Base-by-base conservation (phyloP, 768 basidiomycete species). In the Lactarius tabidus region DNA sequence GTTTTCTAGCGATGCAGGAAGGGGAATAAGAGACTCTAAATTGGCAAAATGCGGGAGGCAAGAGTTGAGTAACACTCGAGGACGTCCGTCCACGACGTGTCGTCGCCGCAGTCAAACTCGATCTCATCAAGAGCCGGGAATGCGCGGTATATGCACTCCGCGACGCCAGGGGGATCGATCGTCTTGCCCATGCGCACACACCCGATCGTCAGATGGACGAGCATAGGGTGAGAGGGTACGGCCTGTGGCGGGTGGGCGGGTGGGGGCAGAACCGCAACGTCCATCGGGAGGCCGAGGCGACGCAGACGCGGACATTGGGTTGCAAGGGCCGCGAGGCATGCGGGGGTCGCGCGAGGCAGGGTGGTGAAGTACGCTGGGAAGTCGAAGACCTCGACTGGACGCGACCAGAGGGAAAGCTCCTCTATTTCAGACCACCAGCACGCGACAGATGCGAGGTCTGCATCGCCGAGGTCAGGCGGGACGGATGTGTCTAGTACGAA, bases 381-480 rank as follows among this genome's bases (percentile, higher is more conserved):
- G 58, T 70, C 67, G 45, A 70, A 70, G 6, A 64, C 57, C 28
- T 70, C 69, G 54, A 65, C 41, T 20, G 69, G 69, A 28, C 67
- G 69, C 31, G 69, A 68, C 39, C 73, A 72, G 14, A 75, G 69
- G 48, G 65, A 56, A 43, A 75, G 69, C 17, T 71, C 69, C 63
- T 71, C 67, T 43, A 75, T 63, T 18, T 36, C 57, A 4, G 74
- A 71, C 75, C 75, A 75, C 74, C 75, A 74, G 57, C 60, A 51
- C 17, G 71, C 71, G 53, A 75, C 57, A 29, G 56, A 33, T 14
- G 62, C 71, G 8, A 75, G 39, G 64, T 75, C 74, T 1, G 59
- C 63, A 63, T 75, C 71, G 60, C 63, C 58, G 17, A 75, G 57
- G 52, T 67, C 73, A 9, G 74, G 71, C 7, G 72, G 71, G 39